A percentile compares a stretch with the other conserved stretches of the same genome.
Conservation (phyloP, 805 yeast species). For the Candida rishiriensis region DNA sequence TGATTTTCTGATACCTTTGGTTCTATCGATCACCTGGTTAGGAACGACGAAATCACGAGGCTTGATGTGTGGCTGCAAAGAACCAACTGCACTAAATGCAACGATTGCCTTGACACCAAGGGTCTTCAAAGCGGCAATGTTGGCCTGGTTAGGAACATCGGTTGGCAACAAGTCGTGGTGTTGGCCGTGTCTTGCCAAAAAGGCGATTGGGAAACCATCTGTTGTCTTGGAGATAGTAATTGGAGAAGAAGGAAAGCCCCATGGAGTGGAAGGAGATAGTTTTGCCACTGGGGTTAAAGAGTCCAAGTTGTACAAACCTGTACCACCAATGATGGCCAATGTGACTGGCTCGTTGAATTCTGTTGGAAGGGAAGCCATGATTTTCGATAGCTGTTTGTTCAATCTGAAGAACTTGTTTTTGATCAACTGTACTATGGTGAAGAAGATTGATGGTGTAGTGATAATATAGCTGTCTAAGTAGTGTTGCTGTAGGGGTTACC, state of each 20-base stretch:
- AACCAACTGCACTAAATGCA: conserved; percentile 96
- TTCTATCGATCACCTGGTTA: conserved; percentile 92
- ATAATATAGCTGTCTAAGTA: too few species aligned
- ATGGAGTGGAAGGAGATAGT: conserved; percentile 82
- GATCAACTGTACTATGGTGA: neutral
- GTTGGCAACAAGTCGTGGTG: conserved; percentile 88
- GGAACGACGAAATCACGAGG: conserved; percentile 98
- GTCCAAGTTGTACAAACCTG: conserved; percentile 89
- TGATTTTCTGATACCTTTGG: conserved; percentile 89
- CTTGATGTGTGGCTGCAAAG: conserved; percentile 78
- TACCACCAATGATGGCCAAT: conserved; percentile 93
- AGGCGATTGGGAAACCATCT: conserved; percentile 81
- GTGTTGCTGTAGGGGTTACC: too few species aligned
- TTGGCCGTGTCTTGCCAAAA: conserved; percentile 90
- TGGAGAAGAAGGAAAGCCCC: conserved; percentile 96
- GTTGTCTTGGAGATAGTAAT: conserved; percentile 82
- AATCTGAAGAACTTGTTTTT: neutral
- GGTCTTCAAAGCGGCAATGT: conserved; percentile 89
- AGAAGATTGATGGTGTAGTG: neutral
- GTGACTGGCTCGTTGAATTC: conserved; percentile 61
- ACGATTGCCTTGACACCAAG: conserved; percentile 83
- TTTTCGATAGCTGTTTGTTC: neutral
- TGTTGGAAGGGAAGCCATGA: conserved; percentile 10
- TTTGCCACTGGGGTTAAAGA: conserved; percentile 82
- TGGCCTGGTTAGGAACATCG: conserved; percentile 89